Evolutionary conservation across 2,329 filamentous ascomycete genomes (phyloP).

Genomic region (Exserohilum turcica): DNA sequence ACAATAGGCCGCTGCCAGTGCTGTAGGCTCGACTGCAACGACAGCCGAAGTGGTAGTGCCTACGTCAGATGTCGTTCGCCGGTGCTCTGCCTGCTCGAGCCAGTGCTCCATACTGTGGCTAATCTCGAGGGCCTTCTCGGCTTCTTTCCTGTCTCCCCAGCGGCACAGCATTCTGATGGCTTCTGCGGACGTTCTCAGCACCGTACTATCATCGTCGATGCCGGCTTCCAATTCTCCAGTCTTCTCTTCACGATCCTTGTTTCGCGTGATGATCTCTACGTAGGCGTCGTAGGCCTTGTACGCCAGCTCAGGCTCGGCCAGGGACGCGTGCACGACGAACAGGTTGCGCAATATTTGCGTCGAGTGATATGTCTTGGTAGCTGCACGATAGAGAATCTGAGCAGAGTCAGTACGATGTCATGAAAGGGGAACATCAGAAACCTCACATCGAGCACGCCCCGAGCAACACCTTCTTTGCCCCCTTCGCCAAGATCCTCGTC

Average conservation of each 20-base stretch:
- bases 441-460: slow-evolving; percentile 72
- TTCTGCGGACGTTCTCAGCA: slow-evolving; percentile 78
- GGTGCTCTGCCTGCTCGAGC: slow-evolving; percentile 62
- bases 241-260: slow-evolving; percentile 82
- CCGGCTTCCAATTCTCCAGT: slow-evolving; percentile 68
- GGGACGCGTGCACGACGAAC: slow-evolving; percentile 82
- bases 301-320: slow-evolving; percentile 90
- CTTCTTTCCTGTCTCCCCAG: slow-evolving; percentile 75
- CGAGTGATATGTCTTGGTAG: slow-evolving; percentile 94
- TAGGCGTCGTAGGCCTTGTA: slow-evolving; percentile 93
- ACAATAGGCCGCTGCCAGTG: slow-evolving; percentile 72
- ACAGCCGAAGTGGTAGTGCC: slow-evolving; percentile 42
- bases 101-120: slow-evolving; percentile 74
- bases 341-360: slow-evolving; percentile 84
- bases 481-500: slow-evolving; percentile 81
- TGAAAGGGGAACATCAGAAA: too few relatives aligned
- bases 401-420: neutral
- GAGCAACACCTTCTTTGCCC: slow-evolving; percentile 75
- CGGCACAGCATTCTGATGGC: slow-evolving; percentile 81
- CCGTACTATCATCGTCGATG: slow-evolving; percentile 77
- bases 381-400: slow-evolving; percentile 83
- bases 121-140: slow-evolving; percentile 77
- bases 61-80: slow-evolving; percentile 30
- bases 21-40: slow-evolving; percentile 59
- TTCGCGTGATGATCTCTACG: slow-evolving; percentile 82